A percentile compares a stretch with the other conserved stretches of the same genome.
phyloP scores from a whole-genome alignment of 768 basidiomycete genomes.

The Peribolospora baueri region DNA sequence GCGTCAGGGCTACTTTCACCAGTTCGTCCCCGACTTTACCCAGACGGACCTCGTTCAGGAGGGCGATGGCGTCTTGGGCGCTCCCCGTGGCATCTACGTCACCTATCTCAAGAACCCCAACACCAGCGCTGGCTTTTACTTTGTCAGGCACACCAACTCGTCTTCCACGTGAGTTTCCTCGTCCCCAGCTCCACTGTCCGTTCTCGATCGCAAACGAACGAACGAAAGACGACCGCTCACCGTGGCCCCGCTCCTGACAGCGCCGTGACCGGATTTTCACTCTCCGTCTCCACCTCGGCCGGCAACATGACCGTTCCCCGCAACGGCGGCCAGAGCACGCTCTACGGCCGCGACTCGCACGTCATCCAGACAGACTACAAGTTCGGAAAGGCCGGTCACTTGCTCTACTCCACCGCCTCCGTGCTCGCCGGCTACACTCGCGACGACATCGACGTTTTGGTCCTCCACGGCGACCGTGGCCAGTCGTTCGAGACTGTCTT shows the following conservation, averaged over 20 bases:
- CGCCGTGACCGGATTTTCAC: neutral
- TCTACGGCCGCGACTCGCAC: constrained; percentile 1
- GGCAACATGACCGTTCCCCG: neutral
- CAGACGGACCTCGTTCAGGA: constrained; percentile 55
- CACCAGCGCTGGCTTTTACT: constrained; percentile 38
- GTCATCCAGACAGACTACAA: neutral
- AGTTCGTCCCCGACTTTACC: constrained; percentile 52
- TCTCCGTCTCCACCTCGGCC: neutral
- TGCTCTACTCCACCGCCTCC: constrained; percentile 47
- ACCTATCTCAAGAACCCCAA: constrained; percentile 47
- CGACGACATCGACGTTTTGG: constrained; percentile 37
- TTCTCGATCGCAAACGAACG: no score
- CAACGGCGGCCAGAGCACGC: neutral
- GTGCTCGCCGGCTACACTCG: constrained; percentile 43
- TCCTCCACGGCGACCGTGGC: constrained; percentile 32
- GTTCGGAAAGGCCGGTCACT: constrained; percentile 18
- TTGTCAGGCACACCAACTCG: constrained; percentile 42
- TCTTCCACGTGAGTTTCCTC: constrained; percentile 16
- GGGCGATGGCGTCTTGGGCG: constrained; percentile 25
- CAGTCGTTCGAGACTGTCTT: constrained; percentile 31
- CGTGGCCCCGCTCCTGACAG: no score
- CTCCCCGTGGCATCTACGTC: constrained; percentile 27
- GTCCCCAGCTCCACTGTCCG: no score
- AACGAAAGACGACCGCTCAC: no score
- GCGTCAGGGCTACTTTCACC: constrained; percentile 48